Conservation (phyloP, 75 land plant species). For the Pinus albicaulis region DNA sequence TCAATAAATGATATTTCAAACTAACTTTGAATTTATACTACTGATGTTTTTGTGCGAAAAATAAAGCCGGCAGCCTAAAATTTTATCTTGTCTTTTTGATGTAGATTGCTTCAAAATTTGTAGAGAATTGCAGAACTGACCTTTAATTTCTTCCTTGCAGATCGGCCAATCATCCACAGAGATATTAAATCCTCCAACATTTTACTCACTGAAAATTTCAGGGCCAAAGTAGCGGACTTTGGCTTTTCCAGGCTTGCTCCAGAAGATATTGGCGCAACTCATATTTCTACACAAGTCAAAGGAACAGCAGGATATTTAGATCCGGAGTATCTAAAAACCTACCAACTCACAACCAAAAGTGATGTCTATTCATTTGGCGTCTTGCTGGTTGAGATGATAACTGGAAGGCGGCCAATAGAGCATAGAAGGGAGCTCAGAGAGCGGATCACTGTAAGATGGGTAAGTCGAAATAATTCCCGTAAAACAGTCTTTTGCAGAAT, state of each 20-base stretch:
- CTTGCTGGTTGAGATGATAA: constrained; percentile 70
- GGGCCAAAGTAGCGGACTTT: constrained; percentile 95
- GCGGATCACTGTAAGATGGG: constrained; percentile 84
- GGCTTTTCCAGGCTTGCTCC: constrained; percentile 85
- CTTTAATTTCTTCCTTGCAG: constrained; percentile 34
- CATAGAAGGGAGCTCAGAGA: constrained; percentile 55
- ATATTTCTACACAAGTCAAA: constrained; percentile 93
- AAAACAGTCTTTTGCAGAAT: neutral
- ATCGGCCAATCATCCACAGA: constrained; percentile 91
- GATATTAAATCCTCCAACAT: constrained; percentile 97
- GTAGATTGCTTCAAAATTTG: too few relatives aligned
- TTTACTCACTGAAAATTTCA: constrained; percentile 72
- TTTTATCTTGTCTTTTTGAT: neutral
- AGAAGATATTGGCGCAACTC: constrained; percentile 80
- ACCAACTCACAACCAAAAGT: constrained; percentile 86
- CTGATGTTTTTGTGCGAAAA: neutral
- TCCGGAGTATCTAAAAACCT: constrained; percentile 86
- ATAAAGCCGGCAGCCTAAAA: neutral
- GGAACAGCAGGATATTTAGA: constrained; percentile 98
- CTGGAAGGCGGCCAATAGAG: constrained; percentile 90
- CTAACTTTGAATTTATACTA: neutral
- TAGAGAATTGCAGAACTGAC: neutral
- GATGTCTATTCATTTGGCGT: constrained; percentile 96
- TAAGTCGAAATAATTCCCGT: constrained; percentile 16
- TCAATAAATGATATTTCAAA: too few relatives aligned